phyloP scores from a whole-genome alignment of 768 basidiomycete species.

The Boletus huronensis region DNA sequence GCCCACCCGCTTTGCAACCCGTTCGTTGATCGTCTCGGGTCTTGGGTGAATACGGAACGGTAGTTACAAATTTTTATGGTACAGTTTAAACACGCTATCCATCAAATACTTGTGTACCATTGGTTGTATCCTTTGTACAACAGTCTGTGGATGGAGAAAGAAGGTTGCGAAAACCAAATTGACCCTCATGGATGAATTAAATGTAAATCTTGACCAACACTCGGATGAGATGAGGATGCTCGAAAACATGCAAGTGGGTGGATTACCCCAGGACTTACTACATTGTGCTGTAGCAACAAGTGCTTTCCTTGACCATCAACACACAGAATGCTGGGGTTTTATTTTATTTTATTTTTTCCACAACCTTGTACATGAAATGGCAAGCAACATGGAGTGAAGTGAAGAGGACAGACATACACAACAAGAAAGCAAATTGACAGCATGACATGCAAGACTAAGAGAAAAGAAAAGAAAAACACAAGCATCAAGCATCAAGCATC shows the following conservation, averaged over 20 bases:
- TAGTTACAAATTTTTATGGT: constrained; percentile 19
- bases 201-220: neutral
- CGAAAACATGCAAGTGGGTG: too few species aligned
- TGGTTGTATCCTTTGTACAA: constrained; percentile 21
- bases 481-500: neutral
- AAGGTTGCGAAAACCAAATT: neutral
- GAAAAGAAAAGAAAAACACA: neutral
- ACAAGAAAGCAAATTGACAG: constrained; percentile 19
- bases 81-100: constrained; percentile 8
- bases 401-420: constrained; percentile 4
- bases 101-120: constrained; percentile 19
- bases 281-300: neutral
- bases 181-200: neutral
- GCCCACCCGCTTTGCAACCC: neutral
- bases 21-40: constrained; percentile 15
- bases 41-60: neutral
- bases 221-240: too few species aligned
- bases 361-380: constrained; percentile 8
- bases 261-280: too few species aligned
- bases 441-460: constrained; percentile 9
- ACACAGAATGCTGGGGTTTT: constrained; percentile 8
- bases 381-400: neutral
- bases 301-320: neutral
- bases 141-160: constrained; percentile 21
- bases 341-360: neutral